Evolutionary conservation across 352 stramenopile genomes (phyloP).

Genomic region (Pythium sukuiense): DNA sequence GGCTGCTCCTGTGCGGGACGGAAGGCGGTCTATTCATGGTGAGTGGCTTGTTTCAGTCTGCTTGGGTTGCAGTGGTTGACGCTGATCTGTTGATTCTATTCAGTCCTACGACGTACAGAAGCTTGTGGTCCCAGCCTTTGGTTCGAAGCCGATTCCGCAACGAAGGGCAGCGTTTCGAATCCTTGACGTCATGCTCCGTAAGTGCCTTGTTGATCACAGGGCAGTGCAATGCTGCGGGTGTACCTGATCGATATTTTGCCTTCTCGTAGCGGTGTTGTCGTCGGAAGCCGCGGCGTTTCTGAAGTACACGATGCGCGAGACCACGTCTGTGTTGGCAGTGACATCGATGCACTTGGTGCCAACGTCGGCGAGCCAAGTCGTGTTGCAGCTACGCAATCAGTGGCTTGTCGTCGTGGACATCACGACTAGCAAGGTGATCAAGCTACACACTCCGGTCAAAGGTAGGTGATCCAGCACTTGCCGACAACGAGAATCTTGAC

Average conservation of each 20-base stretch:
- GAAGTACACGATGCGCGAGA: slow-evolving; percentile 24
- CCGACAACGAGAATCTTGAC: not conserved
- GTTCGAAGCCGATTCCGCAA: slow-evolving; percentile 56
- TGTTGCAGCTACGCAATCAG: slow-evolving; percentile 72
- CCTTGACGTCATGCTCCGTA: slow-evolving; percentile 55
- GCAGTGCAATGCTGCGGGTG: no score
- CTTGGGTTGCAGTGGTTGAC: no score
- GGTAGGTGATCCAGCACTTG: slow-evolving; percentile 23
- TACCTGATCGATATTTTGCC: not conserved
- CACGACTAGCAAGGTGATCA: slow-evolving; percentile 35
- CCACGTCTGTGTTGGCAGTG: slow-evolving; percentile 43
- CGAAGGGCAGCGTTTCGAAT: slow-evolving; percentile 44
- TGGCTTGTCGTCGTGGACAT: slow-evolving; percentile 67
- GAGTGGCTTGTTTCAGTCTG: slow-evolving; percentile 7
- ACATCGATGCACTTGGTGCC: slow-evolving; percentile 33
- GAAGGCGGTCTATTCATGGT: slow-evolving; percentile 62
- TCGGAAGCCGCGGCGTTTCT: slow-evolving; percentile 2
- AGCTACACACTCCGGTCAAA: slow-evolving; percentile 60
- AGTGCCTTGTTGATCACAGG: not conserved
- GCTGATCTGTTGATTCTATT: not conserved
- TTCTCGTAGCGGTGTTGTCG: slow-evolving; percentile 21
- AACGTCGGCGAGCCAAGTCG: slow-evolving; percentile 31
- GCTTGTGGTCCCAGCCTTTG: slow-evolving; percentile 63
- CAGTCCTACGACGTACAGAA: slow-evolving; percentile 71
- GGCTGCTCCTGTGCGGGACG: slow-evolving; percentile 57